Evolutionary conservation across 2,329 filamentous ascomycete genomes (phyloP), one percentile per base, ranked within the genome.

Genomic region (Pseudocercospora fijiensis): DNA sequence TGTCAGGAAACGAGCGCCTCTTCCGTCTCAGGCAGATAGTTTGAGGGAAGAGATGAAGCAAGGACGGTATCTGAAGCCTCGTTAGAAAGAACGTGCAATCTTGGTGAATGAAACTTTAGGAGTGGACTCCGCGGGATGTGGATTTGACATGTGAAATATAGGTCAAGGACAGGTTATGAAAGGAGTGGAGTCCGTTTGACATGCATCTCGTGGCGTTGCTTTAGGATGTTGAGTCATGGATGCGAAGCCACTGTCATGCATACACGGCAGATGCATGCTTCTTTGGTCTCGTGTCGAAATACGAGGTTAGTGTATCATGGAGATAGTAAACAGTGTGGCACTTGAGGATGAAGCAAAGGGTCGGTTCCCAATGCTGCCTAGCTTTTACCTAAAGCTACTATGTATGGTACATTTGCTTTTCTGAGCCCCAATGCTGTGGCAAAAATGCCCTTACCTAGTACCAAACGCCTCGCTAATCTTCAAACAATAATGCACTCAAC

Each of bases 21-120:
- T 96, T 49, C 92, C 92, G 0, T 93, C 90, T 74, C 92, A 96
- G 77, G 87, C 90, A 73, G 92, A 95, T 75, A 93, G 90, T 70
- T 78, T 96, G 70, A 85, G 88, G 70, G 86, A 89, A 76, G 90
- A 94, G 77, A 91, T 94, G 81, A 84, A 84, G 66, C 79, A 80
- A 67, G 83, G 83, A 10, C 78, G 81, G 68, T 85, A 80, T 71
- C 75, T 79, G 49, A 78, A 77, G 69, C 74, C 79, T 13, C 60
- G 67, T 28, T 68, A 66, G 58, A 28, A 11, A 52, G 8, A 18
- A 13, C 18, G 9, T 7, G 13, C 7, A 53, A 26, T 10, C 22
- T 41, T 41, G 37, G 37, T 41, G 37, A n/a, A 8, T 41, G 20
- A 22, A 49, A 22, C 20, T 16, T 37, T 16, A 22, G 18, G 45